phyloP scores from a whole-genome alignment of 2,329 filamentous ascomycete species.

The Aspergillus arachidicola region DNA sequence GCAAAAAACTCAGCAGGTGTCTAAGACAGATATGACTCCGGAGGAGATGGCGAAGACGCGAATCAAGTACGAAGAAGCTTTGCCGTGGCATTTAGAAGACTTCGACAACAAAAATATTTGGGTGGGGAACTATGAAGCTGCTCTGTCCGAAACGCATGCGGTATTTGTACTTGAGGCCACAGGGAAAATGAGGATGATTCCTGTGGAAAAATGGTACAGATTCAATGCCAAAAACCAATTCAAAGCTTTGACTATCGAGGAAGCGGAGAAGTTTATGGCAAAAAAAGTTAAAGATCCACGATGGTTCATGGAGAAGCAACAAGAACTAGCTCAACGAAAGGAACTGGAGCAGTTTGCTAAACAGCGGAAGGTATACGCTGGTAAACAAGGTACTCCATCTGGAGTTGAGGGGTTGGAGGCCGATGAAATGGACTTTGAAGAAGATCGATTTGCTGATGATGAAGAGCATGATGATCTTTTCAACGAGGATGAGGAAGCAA shows the following conservation, averaged over 20 bases:
- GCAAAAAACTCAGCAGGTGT: constrained; percentile 86
- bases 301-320: constrained; percentile 73
- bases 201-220: constrained; percentile 94
- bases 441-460: constrained; percentile 81
- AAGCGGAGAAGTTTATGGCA: constrained; percentile 81
- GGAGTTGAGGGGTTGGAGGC: constrained; percentile 58
- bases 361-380: constrained; percentile 49
- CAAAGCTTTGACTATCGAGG: constrained; percentile 75
- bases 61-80: constrained; percentile 84
- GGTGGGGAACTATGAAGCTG: constrained; percentile 88
- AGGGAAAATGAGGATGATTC: constrained; percentile 78
- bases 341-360: constrained; percentile 60
- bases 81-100: constrained; percentile 96
- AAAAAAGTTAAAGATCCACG: constrained; percentile 75
- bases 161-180: constrained; percentile 75
- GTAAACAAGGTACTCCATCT: constrained; percentile 48
- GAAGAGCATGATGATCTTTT: constrained; percentile 78
- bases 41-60: constrained; percentile 69
- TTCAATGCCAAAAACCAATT: constrained; percentile 60
- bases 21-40: constrained; percentile 74
- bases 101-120: constrained; percentile 94
- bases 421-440: constrained; percentile 69
- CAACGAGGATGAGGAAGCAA: constrained; percentile 79
- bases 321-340: constrained; percentile 56
- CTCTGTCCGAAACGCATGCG: constrained; percentile 78